Conservation (phyloP, 1,139 yeast species). For the Debaryomyces sp. region DNA sequence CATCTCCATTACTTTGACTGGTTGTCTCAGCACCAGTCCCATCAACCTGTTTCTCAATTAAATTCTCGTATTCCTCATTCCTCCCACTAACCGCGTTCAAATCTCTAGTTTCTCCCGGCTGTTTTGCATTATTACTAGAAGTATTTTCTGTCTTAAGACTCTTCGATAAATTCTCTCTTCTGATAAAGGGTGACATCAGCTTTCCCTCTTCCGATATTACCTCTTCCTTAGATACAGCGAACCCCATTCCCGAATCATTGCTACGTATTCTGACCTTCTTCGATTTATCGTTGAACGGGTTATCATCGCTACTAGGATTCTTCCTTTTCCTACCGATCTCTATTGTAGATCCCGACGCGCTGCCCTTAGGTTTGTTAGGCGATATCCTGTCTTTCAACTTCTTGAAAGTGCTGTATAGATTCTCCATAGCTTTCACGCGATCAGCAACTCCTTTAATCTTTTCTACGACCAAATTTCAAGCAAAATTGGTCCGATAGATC, state of each 20-base stretch:
- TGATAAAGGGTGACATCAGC: conserved; percentile 10
- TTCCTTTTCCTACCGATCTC: conserved; percentile 15
- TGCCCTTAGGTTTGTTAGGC: conserved; percentile 15
- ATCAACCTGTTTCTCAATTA: background rate
- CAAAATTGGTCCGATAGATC: background rate
- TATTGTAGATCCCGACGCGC: conserved; percentile 12
- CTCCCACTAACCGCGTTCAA: background rate
- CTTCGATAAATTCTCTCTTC: conserved; percentile 13
- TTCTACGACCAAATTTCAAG: background rate
- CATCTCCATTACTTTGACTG: conserved; percentile 17
- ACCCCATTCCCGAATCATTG: background rate
- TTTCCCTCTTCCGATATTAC: background rate
- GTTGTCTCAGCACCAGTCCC: background rate
- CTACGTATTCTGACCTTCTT: background rate
- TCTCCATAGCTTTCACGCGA: conserved; percentile 15
- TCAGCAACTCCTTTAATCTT: background rate
- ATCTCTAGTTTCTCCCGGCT: background rate
- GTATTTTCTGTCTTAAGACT: background rate
- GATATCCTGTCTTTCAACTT: conserved; percentile 21
- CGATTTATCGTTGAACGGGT: conserved; percentile 33
- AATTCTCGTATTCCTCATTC: background rate
- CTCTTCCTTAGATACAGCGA: background rate
- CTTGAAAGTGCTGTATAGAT: conserved; percentile 18
- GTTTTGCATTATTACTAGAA: background rate
- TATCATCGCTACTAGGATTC: conserved; percentile 24